phyloP scores from a whole-genome alignment of 768 basidiomycete genomes.

The Lyophyllum atratum region DNA sequence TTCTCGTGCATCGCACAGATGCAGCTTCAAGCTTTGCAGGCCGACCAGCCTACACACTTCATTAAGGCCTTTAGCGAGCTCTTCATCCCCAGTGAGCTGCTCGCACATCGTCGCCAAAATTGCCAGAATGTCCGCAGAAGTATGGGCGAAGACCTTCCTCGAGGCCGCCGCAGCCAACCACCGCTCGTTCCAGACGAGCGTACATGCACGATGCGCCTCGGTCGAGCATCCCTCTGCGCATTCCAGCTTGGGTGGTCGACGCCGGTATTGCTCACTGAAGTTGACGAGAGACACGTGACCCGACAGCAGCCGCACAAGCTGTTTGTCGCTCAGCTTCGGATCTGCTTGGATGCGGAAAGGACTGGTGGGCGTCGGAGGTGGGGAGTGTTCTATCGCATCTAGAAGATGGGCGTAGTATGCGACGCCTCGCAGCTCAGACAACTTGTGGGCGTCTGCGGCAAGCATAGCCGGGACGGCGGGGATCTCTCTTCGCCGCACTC shows the following conservation, averaged over 20 bases:
- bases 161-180: conserved; percentile 35
- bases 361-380: conserved; percentile 20
- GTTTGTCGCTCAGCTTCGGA: conserved; percentile 36
- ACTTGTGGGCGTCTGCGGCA: conserved; percentile 32
- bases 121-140: conserved; percentile 32
- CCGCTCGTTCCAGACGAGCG: conserved; percentile 30
- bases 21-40: conserved; percentile 24
- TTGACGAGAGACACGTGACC: conserved; percentile 38
- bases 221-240: conserved; percentile 21
- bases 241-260: conserved; percentile 28
- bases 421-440: conserved; percentile 32
- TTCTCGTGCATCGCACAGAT: conserved; percentile 4
- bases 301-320: conserved; percentile 34
- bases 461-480: conserved; percentile 41
- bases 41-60: conserved; percentile 33
- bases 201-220: conserved; percentile 29
- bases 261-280: conserved; percentile 36
- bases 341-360: conserved; percentile 36
- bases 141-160: conserved; percentile 30
- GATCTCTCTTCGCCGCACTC: conserved; percentile 29
- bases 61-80: conserved; percentile 26
- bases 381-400: conserved; percentile 32
- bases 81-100: conserved; percentile 32
- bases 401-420: conserved; percentile 41
- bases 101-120: conserved; percentile 34